Percentiles rank a stretch among this genome's conserved stretches.
Conservation (phyloP, 2,329 filamentous ascomycete genomes). For the Alternaria ethzedia region DNA sequence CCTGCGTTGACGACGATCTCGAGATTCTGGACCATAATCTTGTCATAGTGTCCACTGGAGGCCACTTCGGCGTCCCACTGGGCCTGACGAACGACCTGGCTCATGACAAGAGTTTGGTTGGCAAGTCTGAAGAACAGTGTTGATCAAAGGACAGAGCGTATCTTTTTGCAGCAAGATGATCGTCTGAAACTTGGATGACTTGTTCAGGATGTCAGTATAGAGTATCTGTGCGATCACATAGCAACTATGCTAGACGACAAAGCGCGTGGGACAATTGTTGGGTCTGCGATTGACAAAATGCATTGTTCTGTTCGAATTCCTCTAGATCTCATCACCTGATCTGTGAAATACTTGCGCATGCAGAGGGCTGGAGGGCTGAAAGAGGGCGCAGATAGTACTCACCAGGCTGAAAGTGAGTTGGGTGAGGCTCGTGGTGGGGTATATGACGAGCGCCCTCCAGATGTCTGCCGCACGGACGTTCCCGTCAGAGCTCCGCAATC, state of each 20-base stretch:
- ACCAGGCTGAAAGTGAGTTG: constrained; percentile 8
- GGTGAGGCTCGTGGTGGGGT: constrained; percentile 12
- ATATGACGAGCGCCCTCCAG: constrained; percentile 29
- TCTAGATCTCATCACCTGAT: not conserved
- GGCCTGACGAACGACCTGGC: constrained; percentile 20
- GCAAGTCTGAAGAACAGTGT: not conserved
- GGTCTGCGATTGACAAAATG: not conserved
- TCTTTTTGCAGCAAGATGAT: not conserved
- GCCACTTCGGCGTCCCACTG: constrained; percentile 31
- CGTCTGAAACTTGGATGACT: not conserved
- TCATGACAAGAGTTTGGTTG: constrained; percentile 5
- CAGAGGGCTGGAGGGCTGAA: constrained; percentile 13
- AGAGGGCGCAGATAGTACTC: constrained; percentile 5
- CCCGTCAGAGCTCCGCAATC: constrained; percentile 28
- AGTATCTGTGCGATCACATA: not conserved
- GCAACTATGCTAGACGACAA: not conserved
- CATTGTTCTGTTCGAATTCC: not conserved
- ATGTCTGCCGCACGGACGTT: constrained; percentile 16
- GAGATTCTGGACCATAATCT: constrained; percentile 68
- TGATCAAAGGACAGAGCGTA: not conserved
- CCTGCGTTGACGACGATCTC: constrained; percentile 63
- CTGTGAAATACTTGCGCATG: not conserved
- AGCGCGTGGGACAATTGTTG: not conserved
- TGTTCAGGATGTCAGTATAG: not conserved
- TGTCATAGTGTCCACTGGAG: constrained; percentile 38